A percentile compares a stretch with the other conserved stretches of the same genome.
Evolutionary conservation across 139 green algal species (phyloP).

Genomic region (Haematococcus sp.): DNA sequence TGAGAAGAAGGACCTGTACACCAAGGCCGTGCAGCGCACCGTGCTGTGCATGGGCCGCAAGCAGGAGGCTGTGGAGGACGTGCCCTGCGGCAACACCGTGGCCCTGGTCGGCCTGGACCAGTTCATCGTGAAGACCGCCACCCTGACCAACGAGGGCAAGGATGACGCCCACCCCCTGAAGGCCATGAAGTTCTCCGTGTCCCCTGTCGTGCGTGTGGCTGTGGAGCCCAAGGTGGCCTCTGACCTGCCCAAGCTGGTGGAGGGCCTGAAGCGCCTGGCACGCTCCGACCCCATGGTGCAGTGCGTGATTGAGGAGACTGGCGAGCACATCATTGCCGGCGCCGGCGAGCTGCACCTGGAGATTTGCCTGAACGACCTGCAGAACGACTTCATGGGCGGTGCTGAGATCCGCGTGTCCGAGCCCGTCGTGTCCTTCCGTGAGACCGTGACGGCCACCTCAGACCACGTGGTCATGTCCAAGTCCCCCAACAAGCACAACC

Average conservation of each 20-base stretch:
- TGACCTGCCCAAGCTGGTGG: slow-evolving; percentile 99
- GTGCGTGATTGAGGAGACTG: slow-evolving; percentile 97
- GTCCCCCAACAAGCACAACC: slow-evolving; percentile 99
- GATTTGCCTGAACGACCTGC: slow-evolving; percentile 99
- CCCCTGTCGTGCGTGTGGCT: slow-evolving; percentile 84
- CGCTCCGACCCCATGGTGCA: slow-evolving; percentile 99
- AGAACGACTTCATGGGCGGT: slow-evolving; percentile 99
- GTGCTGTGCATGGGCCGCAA: slow-evolving; percentile 98
- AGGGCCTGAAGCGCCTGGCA: slow-evolving; percentile 96
- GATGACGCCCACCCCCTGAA: slow-evolving; percentile 95
- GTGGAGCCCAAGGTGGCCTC: slow-evolving; percentile 86
- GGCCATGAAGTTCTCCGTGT: slow-evolving; percentile 99
- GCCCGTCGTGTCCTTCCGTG: slow-evolving; percentile 97
- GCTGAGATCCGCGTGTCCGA: slow-evolving; percentile 95
- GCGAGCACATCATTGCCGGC: slow-evolving; percentile 98
- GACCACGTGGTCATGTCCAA: slow-evolving; percentile 97
- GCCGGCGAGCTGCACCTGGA: slow-evolving; percentile 97
- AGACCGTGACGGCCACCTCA: slow-evolving; percentile 85
- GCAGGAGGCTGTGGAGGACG: slow-evolving; percentile 97
- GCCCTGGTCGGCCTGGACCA: slow-evolving; percentile 97
- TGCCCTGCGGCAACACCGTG: slow-evolving; percentile 98
- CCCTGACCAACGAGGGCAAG: slow-evolving; percentile 82
- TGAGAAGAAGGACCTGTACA: slow-evolving; percentile 99
- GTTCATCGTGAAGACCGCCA: slow-evolving; percentile 99
- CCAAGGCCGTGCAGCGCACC: slow-evolving; percentile 98